A percentile compares a stretch with the other conserved stretches of the same genome.
phyloP scores from a whole-genome alignment of 148 eudicot genomes.

The Fagopyrum esculentum region DNA sequence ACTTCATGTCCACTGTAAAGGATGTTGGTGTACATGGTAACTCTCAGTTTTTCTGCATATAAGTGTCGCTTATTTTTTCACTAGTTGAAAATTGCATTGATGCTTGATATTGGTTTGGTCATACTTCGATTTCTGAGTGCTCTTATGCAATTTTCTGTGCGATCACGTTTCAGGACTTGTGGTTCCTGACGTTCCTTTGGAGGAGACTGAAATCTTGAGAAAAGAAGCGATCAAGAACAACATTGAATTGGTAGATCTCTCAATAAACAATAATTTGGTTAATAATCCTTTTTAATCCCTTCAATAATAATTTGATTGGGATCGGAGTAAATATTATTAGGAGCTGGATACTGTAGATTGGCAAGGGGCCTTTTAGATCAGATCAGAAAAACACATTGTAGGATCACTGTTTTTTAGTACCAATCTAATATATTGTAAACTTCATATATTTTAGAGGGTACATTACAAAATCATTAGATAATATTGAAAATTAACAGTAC shows the following conservation, averaged over 20 bases:
- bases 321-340: no score
- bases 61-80: not conserved
- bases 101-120: not conserved
- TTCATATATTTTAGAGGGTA: no score
- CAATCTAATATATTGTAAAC: no score
- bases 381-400: no score
- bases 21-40: slow-evolving; percentile 89
- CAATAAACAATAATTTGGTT: not conserved
- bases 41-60: not conserved
- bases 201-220: slow-evolving; percentile 81
- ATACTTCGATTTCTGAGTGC: not conserved
- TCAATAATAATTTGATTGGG: no score
- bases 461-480: no score
- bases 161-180: slow-evolving; percentile 62
- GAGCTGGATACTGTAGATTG: no score
- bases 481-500: no score
- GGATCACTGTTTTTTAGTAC: no score
- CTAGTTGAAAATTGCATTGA: not conserved
- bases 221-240: slow-evolving; percentile 60
- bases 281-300: not conserved
- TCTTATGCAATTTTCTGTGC: not conserved
- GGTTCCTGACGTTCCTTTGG: slow-evolving; percentile 95
- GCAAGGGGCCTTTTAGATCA: no score
- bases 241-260: slow-evolving; percentile 64
- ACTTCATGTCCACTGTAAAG: slow-evolving; percentile 76